Base-by-base conservation (phyloP, 495 filamentous ascomycete species). In the Astrocystis sublimbata region DNA sequence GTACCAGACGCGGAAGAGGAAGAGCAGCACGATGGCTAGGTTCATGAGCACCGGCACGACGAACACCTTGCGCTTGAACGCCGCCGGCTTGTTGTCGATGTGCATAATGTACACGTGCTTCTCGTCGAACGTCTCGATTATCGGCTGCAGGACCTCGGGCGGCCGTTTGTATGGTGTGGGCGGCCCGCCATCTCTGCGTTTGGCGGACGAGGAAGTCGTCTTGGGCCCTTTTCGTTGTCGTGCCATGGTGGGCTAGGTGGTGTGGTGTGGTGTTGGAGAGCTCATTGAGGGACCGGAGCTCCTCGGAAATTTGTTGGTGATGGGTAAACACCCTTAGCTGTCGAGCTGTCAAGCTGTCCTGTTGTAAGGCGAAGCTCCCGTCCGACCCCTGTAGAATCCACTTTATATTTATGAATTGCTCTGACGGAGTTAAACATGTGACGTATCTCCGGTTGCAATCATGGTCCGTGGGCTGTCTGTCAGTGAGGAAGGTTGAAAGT, bases 11-110 rank as follows among this genome's bases (percentile, higher is more conserved):
- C 92, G 85, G 70, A 81, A 85, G 43, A 79, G 67, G 66, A 94
- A 82, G 7, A 88, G 68, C 5, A 75, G 66, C 23, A 77, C 72
- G 56, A 96, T 81, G 59, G 75, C 70, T 43, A 86, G 45, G 74
- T 96, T 96, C 73, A 92, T 83, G 19, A 85, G 63, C 47, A 87
- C 76, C 42, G 91, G 90, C 3, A 93, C 84, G 41, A 81, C 45
- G 78, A 93, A 96, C 70, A 92, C 85, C 65, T 89, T 87, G 61
- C 80, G 81, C 75, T 96, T 96, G 79, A 89, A 83, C 30, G 78
- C 76, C 24, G 64, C 65, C 0, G 82, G 83, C 42, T 86, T 84
- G 38, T 67, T 76, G 79, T 96, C 92, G 76, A 93, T 77, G 78
- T 92, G 89, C 26, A 86, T 79, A 64, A 96, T 84, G 81, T 96